Percentiles rank a stretch among this genome's conserved stretches.
Evolutionary conservation across 805 yeast genomes (phyloP).

Genomic region (Kuraishia ogatae): DNA sequence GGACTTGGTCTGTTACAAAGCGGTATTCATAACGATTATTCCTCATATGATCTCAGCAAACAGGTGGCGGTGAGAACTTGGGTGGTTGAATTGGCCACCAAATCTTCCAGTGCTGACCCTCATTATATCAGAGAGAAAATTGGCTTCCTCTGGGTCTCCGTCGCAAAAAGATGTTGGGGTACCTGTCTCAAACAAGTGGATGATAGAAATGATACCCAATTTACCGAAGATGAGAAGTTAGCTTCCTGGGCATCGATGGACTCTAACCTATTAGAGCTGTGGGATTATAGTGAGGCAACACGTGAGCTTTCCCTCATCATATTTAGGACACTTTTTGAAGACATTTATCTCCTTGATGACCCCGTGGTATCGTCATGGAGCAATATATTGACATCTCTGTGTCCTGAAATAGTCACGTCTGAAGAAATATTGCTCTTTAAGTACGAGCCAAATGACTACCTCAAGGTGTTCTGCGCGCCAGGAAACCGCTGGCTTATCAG

Average conservation of each 20-base stretch:
- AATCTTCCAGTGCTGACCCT: constrained; percentile 61
- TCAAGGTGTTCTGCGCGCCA: constrained; percentile 57
- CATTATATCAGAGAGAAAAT: constrained; percentile 85
- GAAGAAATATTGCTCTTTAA: constrained; percentile 49
- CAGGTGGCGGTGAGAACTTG: constrained; percentile 67
- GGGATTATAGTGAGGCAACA: constrained; percentile 57
- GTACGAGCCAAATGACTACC: constrained; percentile 59
- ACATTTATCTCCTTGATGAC: constrained; percentile 85
- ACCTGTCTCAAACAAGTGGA: constrained; percentile 31
- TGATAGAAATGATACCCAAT: constrained; percentile 5
- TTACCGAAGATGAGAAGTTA: constrained; percentile 36
- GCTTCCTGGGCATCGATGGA: constrained; percentile 91
- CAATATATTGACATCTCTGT: constrained; percentile 67
- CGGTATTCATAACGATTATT: constrained; percentile 54
- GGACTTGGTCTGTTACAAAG: constrained; percentile 76
- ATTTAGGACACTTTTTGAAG: constrained; percentile 84
- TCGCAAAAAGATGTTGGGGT: constrained; percentile 93
- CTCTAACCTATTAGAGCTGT: constrained; percentile 57
- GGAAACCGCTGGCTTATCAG: constrained; percentile 79
- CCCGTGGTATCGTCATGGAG: constrained; percentile 79
- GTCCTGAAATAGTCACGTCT: constrained; percentile 78
- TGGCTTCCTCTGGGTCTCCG: constrained; percentile 84
- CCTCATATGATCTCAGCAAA: constrained; percentile 44
- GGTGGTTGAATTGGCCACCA: constrained; percentile 70
- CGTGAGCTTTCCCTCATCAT: constrained; percentile 75